These are phyloP conservation scores for Diaporthe vaccinii DNA, from an alignment of 2,329 filamentous ascomycete species.

Conservation along the genomic window DNA sequence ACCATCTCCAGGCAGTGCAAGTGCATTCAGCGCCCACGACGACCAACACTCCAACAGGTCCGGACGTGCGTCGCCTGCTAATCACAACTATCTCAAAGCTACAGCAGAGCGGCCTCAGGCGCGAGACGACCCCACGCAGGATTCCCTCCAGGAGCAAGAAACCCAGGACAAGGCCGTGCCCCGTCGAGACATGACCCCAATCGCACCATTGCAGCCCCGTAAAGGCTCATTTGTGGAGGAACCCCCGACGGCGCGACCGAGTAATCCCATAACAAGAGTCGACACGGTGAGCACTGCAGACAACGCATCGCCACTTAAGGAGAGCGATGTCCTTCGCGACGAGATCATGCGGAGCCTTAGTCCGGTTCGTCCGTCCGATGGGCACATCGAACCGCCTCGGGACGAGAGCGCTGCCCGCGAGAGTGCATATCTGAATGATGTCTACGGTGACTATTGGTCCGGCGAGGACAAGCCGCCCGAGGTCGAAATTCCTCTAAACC, in stretches of 20 bases:
- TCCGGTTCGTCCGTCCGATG: constrained; percentile 55
- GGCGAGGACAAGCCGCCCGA: constrained; percentile 56
- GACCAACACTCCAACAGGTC: not conserved
- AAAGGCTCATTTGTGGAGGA: constrained; percentile 47
- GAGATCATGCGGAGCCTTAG: constrained; percentile 81
- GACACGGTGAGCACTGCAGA: constrained; percentile 63
- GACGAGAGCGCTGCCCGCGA: constrained; percentile 55
- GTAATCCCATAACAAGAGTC: constrained; percentile 55
- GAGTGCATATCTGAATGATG: constrained; percentile 74
- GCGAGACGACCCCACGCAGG: not conserved
- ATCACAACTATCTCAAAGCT: constrained; percentile 28
- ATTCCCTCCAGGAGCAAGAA: not conserved
- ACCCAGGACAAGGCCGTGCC: constrained; percentile 4
- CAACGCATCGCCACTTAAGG: constrained; percentile 69
- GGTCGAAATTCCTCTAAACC: constrained; percentile 1
- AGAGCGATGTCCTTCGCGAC: constrained; percentile 79
- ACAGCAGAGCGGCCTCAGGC: not conserved
- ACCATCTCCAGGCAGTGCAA: constrained; percentile 34
- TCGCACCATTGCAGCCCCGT: constrained; percentile 60
- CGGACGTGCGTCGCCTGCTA: constrained; percentile 27
- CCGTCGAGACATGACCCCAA: constrained; percentile 40
- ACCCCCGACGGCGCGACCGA: constrained; percentile 52
- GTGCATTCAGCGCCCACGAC: constrained; percentile 27
- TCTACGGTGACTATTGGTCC: constrained; percentile 78
- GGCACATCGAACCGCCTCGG: not conserved